Evolutionary conservation across 345 rosid species (phyloP).

Genomic region (Citrus unshiu): DNA sequence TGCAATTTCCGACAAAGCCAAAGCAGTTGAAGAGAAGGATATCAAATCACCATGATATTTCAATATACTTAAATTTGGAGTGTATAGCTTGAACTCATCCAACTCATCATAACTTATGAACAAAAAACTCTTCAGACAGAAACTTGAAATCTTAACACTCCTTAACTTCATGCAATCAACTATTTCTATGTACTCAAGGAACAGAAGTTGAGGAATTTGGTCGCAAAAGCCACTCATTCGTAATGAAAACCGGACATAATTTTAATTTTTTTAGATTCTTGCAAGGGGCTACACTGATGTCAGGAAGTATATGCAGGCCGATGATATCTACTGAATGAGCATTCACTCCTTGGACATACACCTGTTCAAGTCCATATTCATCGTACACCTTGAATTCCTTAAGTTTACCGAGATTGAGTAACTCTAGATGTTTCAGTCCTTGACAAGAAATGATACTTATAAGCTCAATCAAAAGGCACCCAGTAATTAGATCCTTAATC

Average conservation of each 20-base stretch:
- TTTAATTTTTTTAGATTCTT: background rate
- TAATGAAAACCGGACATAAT: background rate
- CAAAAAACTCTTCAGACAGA: background rate
- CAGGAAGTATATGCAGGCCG: no score
- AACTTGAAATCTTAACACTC: background rate
- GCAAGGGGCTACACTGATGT: background rate
- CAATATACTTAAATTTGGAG: background rate
- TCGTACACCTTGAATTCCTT: no score
- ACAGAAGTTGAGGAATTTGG: background rate
- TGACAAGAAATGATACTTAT: no score
- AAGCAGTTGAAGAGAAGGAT: background rate
- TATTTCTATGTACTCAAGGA: background rate
- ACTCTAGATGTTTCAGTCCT: no score
- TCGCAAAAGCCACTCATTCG: no score
- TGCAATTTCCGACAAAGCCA: background rate
- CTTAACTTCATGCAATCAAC: background rate
- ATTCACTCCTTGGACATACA: background rate
- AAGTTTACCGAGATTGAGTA: no score
- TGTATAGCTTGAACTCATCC: background rate
- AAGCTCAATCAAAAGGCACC: no score
- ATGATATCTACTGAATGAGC: background rate
- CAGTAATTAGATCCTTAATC: background rate
- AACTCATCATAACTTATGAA: background rate
- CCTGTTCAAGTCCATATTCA: no score
- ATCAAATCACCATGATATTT: background rate